A percentile compares a stretch with the other conserved stretches of the same genome.
These are phyloP conservation scores for Polyplosphaeria fusca DNA, from an alignment of 495 filamentous ascomycete species.

Conservation along the genomic window DNA sequence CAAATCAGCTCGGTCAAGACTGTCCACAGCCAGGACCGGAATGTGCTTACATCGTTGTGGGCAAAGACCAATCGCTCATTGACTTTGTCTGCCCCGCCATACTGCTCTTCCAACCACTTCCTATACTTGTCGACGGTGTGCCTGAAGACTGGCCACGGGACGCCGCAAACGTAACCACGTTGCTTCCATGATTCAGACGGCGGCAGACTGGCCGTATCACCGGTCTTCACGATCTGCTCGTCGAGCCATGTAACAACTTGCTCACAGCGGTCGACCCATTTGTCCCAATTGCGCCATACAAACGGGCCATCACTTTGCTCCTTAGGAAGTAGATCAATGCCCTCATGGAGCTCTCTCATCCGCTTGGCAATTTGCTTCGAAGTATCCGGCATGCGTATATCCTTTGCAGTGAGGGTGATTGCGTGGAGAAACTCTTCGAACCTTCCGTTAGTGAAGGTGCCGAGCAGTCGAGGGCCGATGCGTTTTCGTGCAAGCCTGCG, in stretches of 20 bases:
- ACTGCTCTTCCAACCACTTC: conserved; percentile 66
- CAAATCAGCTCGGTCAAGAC: background rate
- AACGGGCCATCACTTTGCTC: conserved; percentile 76
- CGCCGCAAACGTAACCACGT: conserved; percentile 76
- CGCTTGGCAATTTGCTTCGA: conserved; percentile 96
- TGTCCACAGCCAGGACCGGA: background rate
- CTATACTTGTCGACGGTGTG: conserved; percentile 74
- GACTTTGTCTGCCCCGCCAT: conserved; percentile 62
- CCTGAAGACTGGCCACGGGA: conserved; percentile 77
- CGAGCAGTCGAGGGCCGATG: conserved; percentile 89
- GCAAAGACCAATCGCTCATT: conserved; percentile 82
- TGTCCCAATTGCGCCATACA: conserved; percentile 92
- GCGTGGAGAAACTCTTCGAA: conserved; percentile 94
- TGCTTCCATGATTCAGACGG: conserved; percentile 57
- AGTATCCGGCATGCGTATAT: conserved; percentile 76
- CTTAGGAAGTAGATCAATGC: conserved; percentile 75
- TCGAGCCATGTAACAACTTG: conserved; percentile 76
- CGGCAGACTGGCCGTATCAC: conserved; percentile 40
- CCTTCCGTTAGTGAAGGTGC: conserved; percentile 91
- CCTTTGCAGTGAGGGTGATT: conserved; percentile 67
- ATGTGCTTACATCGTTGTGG: conserved; percentile 82
- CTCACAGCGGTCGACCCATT: conserved; percentile 80
- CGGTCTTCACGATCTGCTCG: conserved; percentile 54
- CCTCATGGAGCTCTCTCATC: conserved; percentile 93
- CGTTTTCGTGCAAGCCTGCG: conserved; percentile 81